A percentile compares a stretch with the other conserved stretches of the same genome.
These are phyloP conservation scores for Calonectria crousiana DNA, from an alignment of 2,329 filamentous ascomycete species.

Conservation along the genomic window DNA sequence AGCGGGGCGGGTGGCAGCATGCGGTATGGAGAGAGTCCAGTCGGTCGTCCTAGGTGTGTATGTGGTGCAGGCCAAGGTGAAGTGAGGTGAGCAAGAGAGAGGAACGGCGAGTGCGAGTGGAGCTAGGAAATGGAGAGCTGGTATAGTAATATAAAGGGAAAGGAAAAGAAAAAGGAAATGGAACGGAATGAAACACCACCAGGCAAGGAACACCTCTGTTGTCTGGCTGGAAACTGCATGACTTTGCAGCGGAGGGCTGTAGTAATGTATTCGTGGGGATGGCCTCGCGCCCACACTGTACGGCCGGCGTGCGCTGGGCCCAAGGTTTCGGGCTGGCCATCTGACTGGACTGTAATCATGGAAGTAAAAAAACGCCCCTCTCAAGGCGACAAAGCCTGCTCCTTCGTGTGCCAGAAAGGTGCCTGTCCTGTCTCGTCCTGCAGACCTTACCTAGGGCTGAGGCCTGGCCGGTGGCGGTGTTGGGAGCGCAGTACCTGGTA, in stretches of 20 bases:
- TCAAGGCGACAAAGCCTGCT: background rate
- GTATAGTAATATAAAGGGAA: background rate
- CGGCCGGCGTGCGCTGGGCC: conserved; percentile 6
- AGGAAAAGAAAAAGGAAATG: background rate
- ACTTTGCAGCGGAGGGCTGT: conserved; percentile 25
- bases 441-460: conserved; percentile 17
- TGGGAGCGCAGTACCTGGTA: conserved; percentile 17
- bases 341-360: conserved; percentile 26
- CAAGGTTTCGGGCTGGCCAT: conserved; percentile 10
- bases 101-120: background rate
- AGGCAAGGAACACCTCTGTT: conserved; percentile 14
- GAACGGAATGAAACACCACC: background rate
- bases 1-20: conserved; percentile 22
- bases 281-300: conserved; percentile 38
- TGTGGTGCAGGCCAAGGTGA: conserved; percentile 13
- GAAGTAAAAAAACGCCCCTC: conserved; percentile 16
- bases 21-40: background rate
- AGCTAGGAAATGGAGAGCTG: background rate
- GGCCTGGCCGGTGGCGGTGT: conserved; percentile 15
- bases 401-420: conserved; percentile 17
- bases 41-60: conserved; percentile 2
- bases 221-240: conserved; percentile 29
- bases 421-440: conserved; percentile 3
- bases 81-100: background rate
- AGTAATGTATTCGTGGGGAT: conserved; percentile 33